These are phyloP conservation scores for Zymoseptoria brevis DNA, from an alignment of 2,329 filamentous ascomycete species.

Conservation along the genomic window DNA sequence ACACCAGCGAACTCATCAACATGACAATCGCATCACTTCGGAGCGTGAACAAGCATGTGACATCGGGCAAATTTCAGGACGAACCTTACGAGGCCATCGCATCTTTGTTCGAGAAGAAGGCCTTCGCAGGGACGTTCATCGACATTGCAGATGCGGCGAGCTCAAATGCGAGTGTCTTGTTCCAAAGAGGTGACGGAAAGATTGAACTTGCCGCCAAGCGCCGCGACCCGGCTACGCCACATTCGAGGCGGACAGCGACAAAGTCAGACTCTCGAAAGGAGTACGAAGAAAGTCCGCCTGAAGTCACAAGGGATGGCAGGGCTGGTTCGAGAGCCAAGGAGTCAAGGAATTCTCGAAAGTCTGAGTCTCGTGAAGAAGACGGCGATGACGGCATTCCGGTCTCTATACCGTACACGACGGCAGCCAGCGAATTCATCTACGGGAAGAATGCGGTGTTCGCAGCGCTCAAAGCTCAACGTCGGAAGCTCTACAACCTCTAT, in stretches of 20 bases:
- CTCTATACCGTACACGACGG: constrained; percentile 64
- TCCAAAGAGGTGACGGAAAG: constrained; percentile 1
- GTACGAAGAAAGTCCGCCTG: background rate
- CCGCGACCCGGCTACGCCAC: background rate
- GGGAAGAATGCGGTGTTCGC: constrained; percentile 74
- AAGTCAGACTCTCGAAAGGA: background rate
- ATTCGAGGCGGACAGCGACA: background rate
- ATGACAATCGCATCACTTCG: constrained; percentile 8
- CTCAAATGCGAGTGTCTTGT: background rate
- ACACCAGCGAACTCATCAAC: constrained; percentile 8
- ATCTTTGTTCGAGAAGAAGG: constrained; percentile 11
- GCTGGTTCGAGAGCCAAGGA: background rate
- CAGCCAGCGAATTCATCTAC: constrained; percentile 86
- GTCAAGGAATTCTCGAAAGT: background rate
- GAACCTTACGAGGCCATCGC: constrained; percentile 13
- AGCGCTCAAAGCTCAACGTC: constrained; percentile 59
- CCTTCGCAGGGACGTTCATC: constrained; percentile 12
- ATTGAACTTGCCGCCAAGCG: background rate
- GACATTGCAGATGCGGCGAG: background rate
- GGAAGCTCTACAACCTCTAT: constrained; percentile 79
- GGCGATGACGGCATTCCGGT: constrained; percentile 28
- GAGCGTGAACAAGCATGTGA: constrained; percentile 9
- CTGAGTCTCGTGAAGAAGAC: constrained; percentile 7
- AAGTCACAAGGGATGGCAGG: background rate
- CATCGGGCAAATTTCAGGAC: constrained; percentile 12